phyloP scores from a whole-genome alignment of 2,329 filamentous ascomycete genomes.

The Rhynchosporium secalis region DNA sequence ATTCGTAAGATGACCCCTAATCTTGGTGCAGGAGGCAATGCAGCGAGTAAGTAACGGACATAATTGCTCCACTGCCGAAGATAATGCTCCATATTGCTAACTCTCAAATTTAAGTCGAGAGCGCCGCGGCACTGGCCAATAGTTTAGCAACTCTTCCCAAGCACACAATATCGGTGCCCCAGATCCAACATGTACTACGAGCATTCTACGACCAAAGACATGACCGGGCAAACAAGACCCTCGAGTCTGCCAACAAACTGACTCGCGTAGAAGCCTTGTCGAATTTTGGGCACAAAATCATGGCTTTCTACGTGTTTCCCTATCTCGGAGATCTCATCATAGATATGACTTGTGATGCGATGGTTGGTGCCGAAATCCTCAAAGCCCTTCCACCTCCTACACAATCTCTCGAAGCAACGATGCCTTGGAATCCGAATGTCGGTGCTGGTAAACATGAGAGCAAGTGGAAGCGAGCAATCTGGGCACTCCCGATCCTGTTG shows the following conservation, averaged over 20 bases:
- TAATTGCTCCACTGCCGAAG: neutral
- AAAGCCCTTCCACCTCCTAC: conserved; percentile 37
- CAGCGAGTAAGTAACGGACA: conserved; percentile 29
- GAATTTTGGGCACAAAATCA: conserved; percentile 20
- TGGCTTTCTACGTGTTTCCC: conserved; percentile 28
- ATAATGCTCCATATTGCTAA: neutral
- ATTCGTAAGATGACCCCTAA: conserved; percentile 22
- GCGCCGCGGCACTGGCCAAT: conserved; percentile 41
- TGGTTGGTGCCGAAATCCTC: conserved; percentile 34
- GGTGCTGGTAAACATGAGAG: conserved; percentile 36
- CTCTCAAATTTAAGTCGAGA: conserved; percentile 36
- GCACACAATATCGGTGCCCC: conserved; percentile 5
- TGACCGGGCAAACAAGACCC: conserved; percentile 25
- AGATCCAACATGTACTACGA: conserved; percentile 10
- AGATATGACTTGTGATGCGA: conserved; percentile 27
- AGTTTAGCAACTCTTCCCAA: conserved; percentile 25
- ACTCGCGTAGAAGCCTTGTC: conserved; percentile 31
- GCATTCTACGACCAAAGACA: conserved; percentile 28
- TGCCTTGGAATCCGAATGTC: conserved; percentile 37
- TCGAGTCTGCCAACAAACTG: conserved; percentile 29
- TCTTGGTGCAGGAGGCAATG: conserved; percentile 43
- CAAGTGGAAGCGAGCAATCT: conserved; percentile 28
- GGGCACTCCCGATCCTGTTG: conserved; percentile 29
- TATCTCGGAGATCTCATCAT: conserved; percentile 27
- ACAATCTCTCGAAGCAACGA: conserved; percentile 28